Base-by-base conservation (phyloP, 352 stramenopile genomes). In the Thalassiosira mediterranea region DNA sequence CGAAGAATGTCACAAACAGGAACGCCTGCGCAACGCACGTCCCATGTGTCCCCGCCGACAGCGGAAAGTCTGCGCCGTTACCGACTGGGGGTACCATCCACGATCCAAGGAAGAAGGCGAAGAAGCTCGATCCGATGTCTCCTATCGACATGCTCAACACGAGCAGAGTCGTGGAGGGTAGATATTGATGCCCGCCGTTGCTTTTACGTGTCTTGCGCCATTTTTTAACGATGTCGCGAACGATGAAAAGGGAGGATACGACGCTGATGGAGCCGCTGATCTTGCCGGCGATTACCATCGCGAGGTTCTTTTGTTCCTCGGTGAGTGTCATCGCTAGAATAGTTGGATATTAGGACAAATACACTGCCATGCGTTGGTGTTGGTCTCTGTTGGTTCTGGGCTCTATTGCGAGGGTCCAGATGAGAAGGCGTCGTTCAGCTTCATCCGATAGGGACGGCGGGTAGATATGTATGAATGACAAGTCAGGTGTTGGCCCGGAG, bases 281-380 rank as follows among this genome's bases (percentile, higher is more conserved):
- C 19, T 54, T 54, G 47, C 10, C 10, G n/a, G 47, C 23, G 47
- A 54, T 21, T 8, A 21, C 47, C 47, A 54, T 10, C n/a, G 47
- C 47, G 10, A 10, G 47, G 47, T 21, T 10, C 10, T 54, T 25
- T 10, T 10, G 19, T 11, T 54, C 47, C 23, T 54, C 47, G 47
- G 47, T 54, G 47, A 54, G 47, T 8, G 8, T n/a, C 47, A 54
- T 54, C 47, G n/a, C n/a, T n/a, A n/a, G n/a, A n/a, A n/a, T n/a
- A n/a, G n/a, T n/a, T n/a, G n/a, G n/a, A n/a, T n/a, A n/a, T n/a
- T n/a, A n/a, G n/a, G n/a, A n/a, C n/a, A n/a, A n/a, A n/a, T n/a
- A n/a, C n/a, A n/a, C n/a, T n/a, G n/a, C n/a, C n/a, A n/a, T n/a
- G n/a, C n/a, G n/a, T n/a, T n/a, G n/a, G n/a, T n/a, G n/a, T n/a